phyloP scores from a whole-genome alignment of 2,329 filamentous ascomycete genomes.

The Pyrenochaeta sp. region DNA sequence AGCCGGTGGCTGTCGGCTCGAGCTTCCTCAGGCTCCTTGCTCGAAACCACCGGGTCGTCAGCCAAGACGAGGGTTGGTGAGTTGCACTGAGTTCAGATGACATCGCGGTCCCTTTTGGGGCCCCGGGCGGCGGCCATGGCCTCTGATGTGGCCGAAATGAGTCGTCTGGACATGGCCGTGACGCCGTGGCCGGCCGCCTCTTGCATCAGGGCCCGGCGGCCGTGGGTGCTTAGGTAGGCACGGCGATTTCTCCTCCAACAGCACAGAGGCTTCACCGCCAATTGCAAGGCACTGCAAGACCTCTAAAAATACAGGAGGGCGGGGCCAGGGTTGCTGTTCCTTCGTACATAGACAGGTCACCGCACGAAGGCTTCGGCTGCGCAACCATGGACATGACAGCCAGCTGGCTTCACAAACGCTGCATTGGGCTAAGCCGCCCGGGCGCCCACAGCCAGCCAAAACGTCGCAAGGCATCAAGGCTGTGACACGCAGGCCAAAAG shows the following conservation, averaged over 20 bases:
- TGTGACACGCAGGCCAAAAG: constrained; percentile 30
- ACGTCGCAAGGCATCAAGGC: constrained; percentile 28
- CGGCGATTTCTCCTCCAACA: constrained; percentile 19
- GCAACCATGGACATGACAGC: constrained; percentile 25
- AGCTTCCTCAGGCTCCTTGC: constrained; percentile 11
- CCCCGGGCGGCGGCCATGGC: constrained; percentile 19
- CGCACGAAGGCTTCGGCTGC: constrained; percentile 35
- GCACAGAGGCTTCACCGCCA: constrained; percentile 42
- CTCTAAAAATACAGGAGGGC: constrained; percentile 38
- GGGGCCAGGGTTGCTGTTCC: constrained; percentile 31
- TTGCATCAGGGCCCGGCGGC: constrained; percentile 9
- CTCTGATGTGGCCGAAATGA: constrained; percentile 9
- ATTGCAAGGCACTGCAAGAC: constrained; percentile 24
- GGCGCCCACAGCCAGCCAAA: constrained; percentile 30
- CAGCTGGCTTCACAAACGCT: constrained; percentile 32
- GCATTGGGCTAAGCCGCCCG: constrained; percentile 29
- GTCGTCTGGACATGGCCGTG: no score
- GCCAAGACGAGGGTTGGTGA: no score
- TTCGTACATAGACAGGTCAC: constrained; percentile 33
- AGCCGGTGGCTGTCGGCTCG: constrained; percentile 17
- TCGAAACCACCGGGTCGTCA: constrained; percentile 30
- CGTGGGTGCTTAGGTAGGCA: constrained; percentile 3
- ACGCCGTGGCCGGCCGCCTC: constrained; percentile 8
- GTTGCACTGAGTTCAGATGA: no score
- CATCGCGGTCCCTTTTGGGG: no score